Evolutionary conservation across 2,329 filamentous ascomycete species (phyloP).

Genomic region (Amesomyces nigricolor): DNA sequence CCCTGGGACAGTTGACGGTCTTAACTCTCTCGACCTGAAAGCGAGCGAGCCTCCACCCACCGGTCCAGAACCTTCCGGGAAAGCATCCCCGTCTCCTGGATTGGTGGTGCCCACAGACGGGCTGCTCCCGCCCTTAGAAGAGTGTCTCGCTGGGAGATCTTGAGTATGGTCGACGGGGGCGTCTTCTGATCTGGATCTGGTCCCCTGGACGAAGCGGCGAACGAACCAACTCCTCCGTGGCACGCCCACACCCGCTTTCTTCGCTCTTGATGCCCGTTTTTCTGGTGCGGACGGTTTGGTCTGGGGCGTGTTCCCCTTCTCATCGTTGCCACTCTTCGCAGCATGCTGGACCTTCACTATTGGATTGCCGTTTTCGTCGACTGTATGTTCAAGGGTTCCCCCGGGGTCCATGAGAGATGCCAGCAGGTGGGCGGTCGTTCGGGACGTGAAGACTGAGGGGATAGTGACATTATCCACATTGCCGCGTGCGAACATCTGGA

Average conservation of each 20-base stretch:
- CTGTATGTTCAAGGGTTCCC: conserved; percentile 54
- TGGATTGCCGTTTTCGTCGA: conserved; percentile 56
- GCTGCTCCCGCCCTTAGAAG: conserved; percentile 22
- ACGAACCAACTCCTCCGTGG: conserved; percentile 39
- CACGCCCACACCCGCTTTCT: not conserved
- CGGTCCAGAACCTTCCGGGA: too few relatives aligned
- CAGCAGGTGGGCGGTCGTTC: conserved; percentile 87
- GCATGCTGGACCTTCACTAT: conserved; percentile 49
- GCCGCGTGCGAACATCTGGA: conserved; percentile 97
- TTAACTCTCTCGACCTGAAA: conserved; percentile 9
- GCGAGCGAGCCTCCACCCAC: not conserved
- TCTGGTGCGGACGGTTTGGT: conserved; percentile 25
- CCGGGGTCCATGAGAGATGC: conserved; percentile 77
- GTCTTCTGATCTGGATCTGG: too few relatives aligned
- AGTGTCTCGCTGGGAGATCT: conserved; percentile 15
- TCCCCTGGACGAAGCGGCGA: not conserved
- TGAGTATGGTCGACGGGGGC: too few relatives aligned
- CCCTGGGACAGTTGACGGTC: conserved; percentile 12
- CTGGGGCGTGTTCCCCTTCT: conserved; percentile 27
- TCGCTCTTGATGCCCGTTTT: conserved; percentile 26
- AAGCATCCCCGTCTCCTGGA: conserved; percentile 11
- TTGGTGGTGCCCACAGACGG: conserved; percentile 27
- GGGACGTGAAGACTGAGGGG: conserved; percentile 87
- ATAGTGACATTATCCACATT: conserved; percentile 95
- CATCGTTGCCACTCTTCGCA: conserved; percentile 35